Evolutionary conservation across 257 asterid species (phyloP), one percentile per base, ranked within the genome.

Genomic region (Cordia subcordata): DNA sequence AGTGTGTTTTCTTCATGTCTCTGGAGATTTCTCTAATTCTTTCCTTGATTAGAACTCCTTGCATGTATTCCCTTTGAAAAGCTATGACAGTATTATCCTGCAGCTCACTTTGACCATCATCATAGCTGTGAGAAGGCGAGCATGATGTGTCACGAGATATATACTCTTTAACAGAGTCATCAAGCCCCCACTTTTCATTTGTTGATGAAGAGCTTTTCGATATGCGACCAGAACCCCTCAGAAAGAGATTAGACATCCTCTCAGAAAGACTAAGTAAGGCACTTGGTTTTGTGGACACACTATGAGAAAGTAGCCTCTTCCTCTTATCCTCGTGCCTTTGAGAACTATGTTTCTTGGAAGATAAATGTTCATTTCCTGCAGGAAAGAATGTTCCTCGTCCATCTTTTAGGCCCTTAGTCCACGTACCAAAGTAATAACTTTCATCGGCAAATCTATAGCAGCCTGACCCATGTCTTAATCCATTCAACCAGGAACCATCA

Each of bases 61-160:
- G 99, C 86, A 87, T 89, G 70, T 93, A 93, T 75, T 89, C 99
- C 76, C 96, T 89, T 81, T 89, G 97, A 75, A 75, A 89, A 46
- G 86, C 88, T 65, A 85, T 73, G 21, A 72, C 57, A 57, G 60
- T 66, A 18, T 64, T 63, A 55, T 74, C 81, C 70, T 70, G 63
- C 61, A 67, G 47, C 70, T 82, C 94, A 19, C 68, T 33, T 62
- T 65, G 85, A 69, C 72, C 84, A 67, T 82, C 96, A 62, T 39
- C 68, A 63, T 80, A 74, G 72, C 63, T 68, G 40, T 35, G 68
- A 56, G 89, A 83, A 65, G 58, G 32, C 62, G 63, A 11, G 42
- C 76, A 63, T 20, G 88, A 80, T 62, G 80, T 58, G 50, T 83
- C 89, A 68, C 49, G 22, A 47, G 81, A 58, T 50, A 38, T 45